Base-by-base conservation (phyloP, 2,329 filamentous ascomycete species). In the Talaromyces verruculosus region DNA sequence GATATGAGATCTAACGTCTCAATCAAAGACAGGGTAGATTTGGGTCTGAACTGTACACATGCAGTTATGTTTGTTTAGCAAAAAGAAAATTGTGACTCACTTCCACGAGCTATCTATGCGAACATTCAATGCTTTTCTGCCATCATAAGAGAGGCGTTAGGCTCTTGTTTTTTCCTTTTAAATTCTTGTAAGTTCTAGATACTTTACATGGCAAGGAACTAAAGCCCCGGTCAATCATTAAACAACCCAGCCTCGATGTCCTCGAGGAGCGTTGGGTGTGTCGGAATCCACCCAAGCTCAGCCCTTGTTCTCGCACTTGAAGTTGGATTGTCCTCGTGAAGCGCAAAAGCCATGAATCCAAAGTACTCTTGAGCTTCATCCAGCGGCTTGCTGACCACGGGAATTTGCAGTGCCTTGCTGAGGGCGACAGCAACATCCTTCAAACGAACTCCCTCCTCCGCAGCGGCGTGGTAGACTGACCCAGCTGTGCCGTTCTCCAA, bases 1-100 rank as follows among this genome's bases (percentile, higher is more conserved):
- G 64, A 4, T 66, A 66, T 47, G 64, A 66, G 13, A 51, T 66
- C 4, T 66, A 61, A 11, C n/a, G 30, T 13, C n/a, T 33, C 6
- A 55, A 55, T 17, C 17, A n/a, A 55, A 7, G 5, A 22, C 30
- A 11, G 7, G 15, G 25, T 19, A 6, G 5, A 25, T 49, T 5
- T 49, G 3, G 25, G 10, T 2, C 5, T 30, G 13, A 35, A 35
- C 30, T 19, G 51, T 13, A n/a, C 25, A 0, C 13, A 17, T 5
- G 7, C 30, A 55, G 1, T 33, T 13, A 19, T 55, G 17, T 11
- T 51, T 15, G 7, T 15, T 13, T 47, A 25, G 13, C 11, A 25
- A 47, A 25, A 6, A 4, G 22, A 25, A 4, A 3, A 8, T 47
- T 25, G 10, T 19, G 51, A 37, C 17, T 33, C 25, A 35, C 2